These are phyloP conservation scores for Pseudotulostoma volvatum DNA, from an alignment of 495 filamentous ascomycete genomes.

Conservation along the genomic window DNA sequence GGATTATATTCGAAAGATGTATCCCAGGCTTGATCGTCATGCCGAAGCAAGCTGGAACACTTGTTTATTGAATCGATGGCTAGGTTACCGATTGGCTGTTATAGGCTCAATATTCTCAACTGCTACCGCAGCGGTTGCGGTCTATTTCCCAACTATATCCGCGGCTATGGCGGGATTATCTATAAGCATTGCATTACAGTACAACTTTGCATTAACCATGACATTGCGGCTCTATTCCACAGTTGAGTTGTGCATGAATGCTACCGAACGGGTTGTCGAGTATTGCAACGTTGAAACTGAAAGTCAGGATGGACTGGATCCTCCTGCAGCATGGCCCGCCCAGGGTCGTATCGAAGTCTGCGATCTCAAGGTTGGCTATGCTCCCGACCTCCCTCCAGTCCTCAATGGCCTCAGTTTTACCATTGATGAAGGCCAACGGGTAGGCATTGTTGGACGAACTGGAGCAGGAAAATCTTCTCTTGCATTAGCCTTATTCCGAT, in stretches of 20 bases:
- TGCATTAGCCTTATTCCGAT: constrained; percentile 70
- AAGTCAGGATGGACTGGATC: constrained; percentile 34
- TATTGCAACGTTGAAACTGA: constrained; percentile 61
- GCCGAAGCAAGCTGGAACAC: constrained; percentile 45
- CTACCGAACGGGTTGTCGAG: constrained; percentile 67
- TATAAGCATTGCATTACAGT: constrained; percentile 38
- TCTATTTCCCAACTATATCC: constrained; percentile 40
- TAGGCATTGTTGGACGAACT: constrained; percentile 75
- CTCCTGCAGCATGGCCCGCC: constrained; percentile 67
- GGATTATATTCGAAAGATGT: constrained; percentile 50
- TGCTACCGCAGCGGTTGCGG: constrained; percentile 40
- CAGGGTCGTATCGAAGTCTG: constrained; percentile 59
- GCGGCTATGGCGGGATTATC: constrained; percentile 61
- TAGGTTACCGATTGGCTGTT: constrained; percentile 40
- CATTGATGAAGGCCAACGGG: constrained; percentile 52
- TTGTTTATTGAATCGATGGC: constrained; percentile 59
- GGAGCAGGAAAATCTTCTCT: constrained; percentile 79
- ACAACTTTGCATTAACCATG: constrained; percentile 31
- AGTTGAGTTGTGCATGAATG: constrained; percentile 69
- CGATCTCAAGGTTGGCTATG: constrained; percentile 60
- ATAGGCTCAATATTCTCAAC: constrained; percentile 43
- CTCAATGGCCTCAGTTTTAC: constrained; percentile 59
- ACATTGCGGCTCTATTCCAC: constrained; percentile 35
- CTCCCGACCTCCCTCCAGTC: constrained; percentile 56
- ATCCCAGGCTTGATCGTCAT: constrained; percentile 46